Conservation (phyloP, 768 basidiomycete species). For the Russula griseocarnosa region DNA sequence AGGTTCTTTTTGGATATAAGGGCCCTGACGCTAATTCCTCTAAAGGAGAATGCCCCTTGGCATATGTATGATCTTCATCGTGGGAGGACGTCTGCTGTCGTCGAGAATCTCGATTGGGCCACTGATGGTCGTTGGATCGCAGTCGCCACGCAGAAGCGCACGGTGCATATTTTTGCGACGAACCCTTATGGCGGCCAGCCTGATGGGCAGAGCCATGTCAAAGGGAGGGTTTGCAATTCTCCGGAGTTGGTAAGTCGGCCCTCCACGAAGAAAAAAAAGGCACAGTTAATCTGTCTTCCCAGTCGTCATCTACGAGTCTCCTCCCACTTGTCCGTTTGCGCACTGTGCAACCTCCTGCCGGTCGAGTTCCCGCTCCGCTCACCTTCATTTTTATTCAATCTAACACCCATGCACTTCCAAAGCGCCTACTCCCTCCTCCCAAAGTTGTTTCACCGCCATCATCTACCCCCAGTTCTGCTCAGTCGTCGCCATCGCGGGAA, state of each 20-base stretch:
- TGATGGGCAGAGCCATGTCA: conserved; percentile 58
- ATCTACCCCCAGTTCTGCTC: conserved; percentile 33
- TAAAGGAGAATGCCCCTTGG: conserved; percentile 36
- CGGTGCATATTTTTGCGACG: conserved; percentile 67
- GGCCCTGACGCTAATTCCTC: neutral
- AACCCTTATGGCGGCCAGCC: conserved; percentile 73
- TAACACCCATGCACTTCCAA: conserved; percentile 38
- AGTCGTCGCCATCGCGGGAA: conserved; percentile 33
- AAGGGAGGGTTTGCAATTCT: conserved; percentile 53
- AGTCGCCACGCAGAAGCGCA: conserved; percentile 59
- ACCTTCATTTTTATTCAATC: conserved; percentile 52
- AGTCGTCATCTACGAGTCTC: conserved; percentile 52
- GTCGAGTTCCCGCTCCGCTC: conserved; percentile 40
- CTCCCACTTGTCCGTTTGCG: conserved; percentile 54
- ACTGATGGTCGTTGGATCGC: conserved; percentile 65
- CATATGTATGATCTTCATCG: conserved; percentile 67
- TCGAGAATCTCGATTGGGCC: conserved; percentile 53
- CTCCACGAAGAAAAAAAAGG: neutral
- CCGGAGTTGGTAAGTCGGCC: conserved; percentile 43
- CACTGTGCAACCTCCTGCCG: conserved; percentile 30
- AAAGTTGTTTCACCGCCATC: conserved; percentile 31
- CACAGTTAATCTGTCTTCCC: conserved; percentile 35
- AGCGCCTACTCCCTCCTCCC: conserved; percentile 40
- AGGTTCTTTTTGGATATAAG: neutral
- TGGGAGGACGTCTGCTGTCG: conserved; percentile 64